These are phyloP conservation scores for Calcarisporium arbuscula DNA, from an alignment of 2,329 filamentous ascomycete species.

Conservation along the genomic window DNA sequence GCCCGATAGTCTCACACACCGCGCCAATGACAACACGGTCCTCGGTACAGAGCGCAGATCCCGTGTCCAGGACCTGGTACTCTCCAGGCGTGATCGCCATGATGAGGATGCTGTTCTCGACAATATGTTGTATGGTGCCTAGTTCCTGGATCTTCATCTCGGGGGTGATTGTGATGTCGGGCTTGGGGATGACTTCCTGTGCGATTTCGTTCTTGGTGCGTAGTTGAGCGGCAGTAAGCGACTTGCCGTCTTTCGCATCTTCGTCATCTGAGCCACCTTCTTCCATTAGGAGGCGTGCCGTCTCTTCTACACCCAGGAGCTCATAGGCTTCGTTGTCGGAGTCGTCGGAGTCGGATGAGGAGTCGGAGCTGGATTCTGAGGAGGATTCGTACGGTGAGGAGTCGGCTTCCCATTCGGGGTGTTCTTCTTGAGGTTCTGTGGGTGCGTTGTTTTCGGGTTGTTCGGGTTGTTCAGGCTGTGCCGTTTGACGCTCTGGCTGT, in stretches of 20 bases:
- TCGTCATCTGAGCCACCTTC: conserved; percentile 78
- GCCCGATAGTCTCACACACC: conserved; percentile 79
- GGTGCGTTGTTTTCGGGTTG: no score
- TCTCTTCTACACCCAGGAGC: conserved; percentile 73
- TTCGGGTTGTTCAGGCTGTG: conserved; percentile 10
- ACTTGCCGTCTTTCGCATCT: conserved; percentile 41
- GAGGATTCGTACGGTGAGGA: conserved; percentile 71
- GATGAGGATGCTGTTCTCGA: conserved; percentile 74
- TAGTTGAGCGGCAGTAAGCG: conserved; percentile 41
- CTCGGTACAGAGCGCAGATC: conserved; percentile 74
- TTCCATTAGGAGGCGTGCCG: conserved; percentile 78
- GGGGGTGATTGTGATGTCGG: conserved; percentile 68
- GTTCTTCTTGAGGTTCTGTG: conserved; percentile 32
- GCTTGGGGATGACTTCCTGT: conserved; percentile 62
- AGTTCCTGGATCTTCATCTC: conserved; percentile 73
- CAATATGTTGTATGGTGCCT: conserved; percentile 67
- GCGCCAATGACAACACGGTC: conserved; percentile 72
- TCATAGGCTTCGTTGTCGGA: conserved; percentile 60
- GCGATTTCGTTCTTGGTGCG: conserved; percentile 76
- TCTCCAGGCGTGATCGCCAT: conserved; percentile 74
- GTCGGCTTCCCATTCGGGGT: conserved; percentile 80
- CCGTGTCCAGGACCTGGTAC: conserved; percentile 76
- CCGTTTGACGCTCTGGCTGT: conserved; percentile 1
- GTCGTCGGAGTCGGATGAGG: conserved; percentile 50
- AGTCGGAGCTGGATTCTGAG: conserved; percentile 53